A percentile compares a stretch with the other conserved stretches of the same genome.
Conservation (phyloP, 495 filamentous ascomycete genomes). For the Aspergillus homomorphus region DNA sequence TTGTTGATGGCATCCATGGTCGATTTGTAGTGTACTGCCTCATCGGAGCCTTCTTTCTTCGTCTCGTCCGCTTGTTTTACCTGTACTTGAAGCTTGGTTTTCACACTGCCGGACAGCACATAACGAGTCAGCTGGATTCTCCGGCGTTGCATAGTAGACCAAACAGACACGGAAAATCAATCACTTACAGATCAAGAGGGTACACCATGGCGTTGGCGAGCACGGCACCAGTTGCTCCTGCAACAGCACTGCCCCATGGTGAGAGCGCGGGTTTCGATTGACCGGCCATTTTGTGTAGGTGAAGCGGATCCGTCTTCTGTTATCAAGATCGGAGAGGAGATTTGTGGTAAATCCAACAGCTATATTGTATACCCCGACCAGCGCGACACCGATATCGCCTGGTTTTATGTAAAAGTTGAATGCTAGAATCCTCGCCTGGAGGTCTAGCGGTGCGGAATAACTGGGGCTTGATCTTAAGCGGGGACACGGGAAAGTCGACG, state of each 20-base stretch:
- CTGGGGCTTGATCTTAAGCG: slow-evolving; percentile 6
- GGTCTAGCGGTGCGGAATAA: slow-evolving; percentile 12
- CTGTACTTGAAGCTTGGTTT: slow-evolving; percentile 96
- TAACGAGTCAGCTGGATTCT: background rate
- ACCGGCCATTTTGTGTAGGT: slow-evolving; percentile 57
- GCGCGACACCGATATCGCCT: background rate
- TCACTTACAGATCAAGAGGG: slow-evolving; percentile 87
- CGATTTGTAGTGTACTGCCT: slow-evolving; percentile 71
- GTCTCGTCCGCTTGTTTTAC: slow-evolving; percentile 57
- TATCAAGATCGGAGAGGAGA: background rate
- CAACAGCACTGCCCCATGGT: slow-evolving; percentile 90
- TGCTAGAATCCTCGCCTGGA: slow-evolving; percentile 3
- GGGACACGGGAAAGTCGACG: background rate
- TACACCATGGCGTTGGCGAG: slow-evolving; percentile 96
- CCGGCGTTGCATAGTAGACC: background rate
- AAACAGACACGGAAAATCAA: background rate
- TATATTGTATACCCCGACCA: background rate
- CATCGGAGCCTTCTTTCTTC: slow-evolving; percentile 32
- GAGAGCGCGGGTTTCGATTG: slow-evolving; percentile 83
- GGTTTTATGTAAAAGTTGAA: background rate
- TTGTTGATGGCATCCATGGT: slow-evolving; percentile 84
- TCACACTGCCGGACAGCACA: slow-evolving; percentile 60
- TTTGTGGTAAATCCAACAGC: background rate
- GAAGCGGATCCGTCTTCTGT: background rate
- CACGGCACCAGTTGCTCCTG: slow-evolving; percentile 89